Conservation (phyloP, 176 grass and related monocot genomes). For the Panicum miliaceum region DNA sequence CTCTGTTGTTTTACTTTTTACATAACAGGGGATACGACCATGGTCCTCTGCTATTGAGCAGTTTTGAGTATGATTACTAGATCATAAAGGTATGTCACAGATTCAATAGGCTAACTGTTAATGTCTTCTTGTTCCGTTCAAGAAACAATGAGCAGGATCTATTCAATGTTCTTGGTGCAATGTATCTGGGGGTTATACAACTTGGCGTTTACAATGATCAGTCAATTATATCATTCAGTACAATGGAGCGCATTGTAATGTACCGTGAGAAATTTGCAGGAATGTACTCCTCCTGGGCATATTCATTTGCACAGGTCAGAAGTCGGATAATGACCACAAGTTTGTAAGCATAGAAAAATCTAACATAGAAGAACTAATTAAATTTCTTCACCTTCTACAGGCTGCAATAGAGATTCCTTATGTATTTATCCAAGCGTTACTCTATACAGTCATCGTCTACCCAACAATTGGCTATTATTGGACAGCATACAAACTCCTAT, state of each 20-base stretch:
- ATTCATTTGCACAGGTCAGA: slow-evolving; percentile 70
- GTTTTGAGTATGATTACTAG: background rate
- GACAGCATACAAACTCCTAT: slow-evolving; percentile 59
- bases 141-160: slow-evolving; percentile 58
- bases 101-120: background rate
- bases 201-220: slow-evolving; percentile 56
- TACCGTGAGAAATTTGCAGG: slow-evolving; percentile 71
- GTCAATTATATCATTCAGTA: slow-evolving; percentile 55
- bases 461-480: slow-evolving; percentile 61
- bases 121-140: background rate
- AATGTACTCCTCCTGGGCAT: slow-evolving; percentile 76
- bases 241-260: slow-evolving; percentile 51
- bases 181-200: slow-evolving; percentile 34
- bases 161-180: slow-evolving; percentile 55
- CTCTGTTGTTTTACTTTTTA: background rate
- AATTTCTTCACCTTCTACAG: slow-evolving; percentile 27
- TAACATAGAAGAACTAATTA: background rate
- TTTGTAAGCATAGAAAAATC: background rate
- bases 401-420: slow-evolving; percentile 61
- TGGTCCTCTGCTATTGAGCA: background rate
- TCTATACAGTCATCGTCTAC: slow-evolving; percentile 57
- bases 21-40: background rate
- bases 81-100: background rate
- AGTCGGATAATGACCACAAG: background rate
- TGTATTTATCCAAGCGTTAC: slow-evolving; percentile 41